phyloP scores from a whole-genome alignment of 2,329 filamentous ascomycete species.

The Cercospora brassicicola region DNA sequence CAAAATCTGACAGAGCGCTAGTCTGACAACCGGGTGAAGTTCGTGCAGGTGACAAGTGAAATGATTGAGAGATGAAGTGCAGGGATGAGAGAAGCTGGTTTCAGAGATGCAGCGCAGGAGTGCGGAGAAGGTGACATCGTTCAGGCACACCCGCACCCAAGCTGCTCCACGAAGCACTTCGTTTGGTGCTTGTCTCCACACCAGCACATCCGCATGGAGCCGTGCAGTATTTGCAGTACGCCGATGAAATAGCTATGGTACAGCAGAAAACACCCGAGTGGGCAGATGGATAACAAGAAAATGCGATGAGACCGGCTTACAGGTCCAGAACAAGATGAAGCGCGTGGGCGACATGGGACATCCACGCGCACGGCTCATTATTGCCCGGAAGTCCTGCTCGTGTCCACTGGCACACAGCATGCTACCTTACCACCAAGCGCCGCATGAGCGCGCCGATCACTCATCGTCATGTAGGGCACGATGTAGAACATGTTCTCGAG shows the following conservation, averaged over 20 bases:
- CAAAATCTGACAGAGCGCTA: neutral
- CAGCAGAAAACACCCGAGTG: neutral
- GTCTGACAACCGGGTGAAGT: neutral
- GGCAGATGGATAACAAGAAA: neutral
- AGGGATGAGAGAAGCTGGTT: neutral
- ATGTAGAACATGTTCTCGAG: neutral
- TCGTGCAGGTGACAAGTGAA: neutral
- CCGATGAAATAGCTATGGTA: neutral
- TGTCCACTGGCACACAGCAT: neutral
- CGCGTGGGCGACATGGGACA: neutral
- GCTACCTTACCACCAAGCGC: neutral
- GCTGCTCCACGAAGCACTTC: neutral
- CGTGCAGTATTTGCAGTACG: neutral
- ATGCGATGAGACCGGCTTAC: neutral
- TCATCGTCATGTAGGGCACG: neutral
- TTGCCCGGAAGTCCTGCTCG: neutral
- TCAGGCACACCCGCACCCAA: neutral
- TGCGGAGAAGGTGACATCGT: constrained; percentile 3
- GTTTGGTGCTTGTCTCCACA: neutral
- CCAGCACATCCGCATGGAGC: neutral
- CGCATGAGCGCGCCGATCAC: constrained; percentile 12
- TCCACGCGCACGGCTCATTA: neutral
- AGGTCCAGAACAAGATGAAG: neutral
- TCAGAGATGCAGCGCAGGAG: neutral
- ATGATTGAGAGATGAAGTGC: neutral